Base-by-base conservation (phyloP, 2,329 filamentous ascomycete species). In the Xylaria sp. region DNA sequence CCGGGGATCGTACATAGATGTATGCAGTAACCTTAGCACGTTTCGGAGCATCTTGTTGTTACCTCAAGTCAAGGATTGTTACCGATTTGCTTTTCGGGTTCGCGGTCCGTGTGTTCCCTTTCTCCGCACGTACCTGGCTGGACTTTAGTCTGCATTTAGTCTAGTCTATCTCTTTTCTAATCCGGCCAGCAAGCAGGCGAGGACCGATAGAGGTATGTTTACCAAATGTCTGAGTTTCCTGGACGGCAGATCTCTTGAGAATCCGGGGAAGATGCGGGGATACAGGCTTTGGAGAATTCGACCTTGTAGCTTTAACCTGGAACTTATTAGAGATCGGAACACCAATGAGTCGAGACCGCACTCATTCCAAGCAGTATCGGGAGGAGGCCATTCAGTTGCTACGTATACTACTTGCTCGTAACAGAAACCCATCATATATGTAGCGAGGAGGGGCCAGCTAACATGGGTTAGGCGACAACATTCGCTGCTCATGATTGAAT, bases 261-360 rank as follows among this genome's bases (percentile, higher is more conserved):
- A 63, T 69, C 67, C 50, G 67, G 67, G 67, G 67, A 66, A 69
- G 18, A 15, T n/a, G 61, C 56, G 56, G 66, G 54, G 65, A 54
- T 46, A 15, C 12, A 12, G 3, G 10, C 41, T 56, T 34, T 44
- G 52, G 59, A 32, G 52, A 46, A 52, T 20, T 20, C 7, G 41
- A 39, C 13, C 20, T 18, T 18, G 32, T 23, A 51, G 7, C n/a
- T 50, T 7, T n/a, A 39, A 54, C 1, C 4, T 28, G 2, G 20
- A 50, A 18, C 32, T 32, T 32, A 25, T 28, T 37, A 50, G n/a
- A 20, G 8, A 20, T 20, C 18, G 34, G 32, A 37, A n/a, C 7
- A 20, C 25, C 2, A 48, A 23, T 25, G 32, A n/a, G 34, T 32
- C 9, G 18, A 32, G 9, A 41, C 25, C 23, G 18, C 5, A 23